Conservation (phyloP, 768 basidiomycete species). For the Podaxis sp. region DNA sequence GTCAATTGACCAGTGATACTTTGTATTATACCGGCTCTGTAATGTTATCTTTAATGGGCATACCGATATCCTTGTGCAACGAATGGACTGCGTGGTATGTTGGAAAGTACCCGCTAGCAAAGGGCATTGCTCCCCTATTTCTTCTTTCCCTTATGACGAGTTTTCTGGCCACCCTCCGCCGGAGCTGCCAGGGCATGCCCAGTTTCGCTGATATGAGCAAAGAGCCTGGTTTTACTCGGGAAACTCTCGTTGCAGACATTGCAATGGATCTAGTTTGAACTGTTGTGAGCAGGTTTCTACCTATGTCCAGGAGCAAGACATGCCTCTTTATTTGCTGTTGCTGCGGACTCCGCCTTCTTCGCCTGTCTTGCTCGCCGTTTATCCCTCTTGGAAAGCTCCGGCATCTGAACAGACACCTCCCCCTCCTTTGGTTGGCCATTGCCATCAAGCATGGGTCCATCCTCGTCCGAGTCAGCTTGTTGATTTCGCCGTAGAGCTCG, state of each 20-base stretch:
- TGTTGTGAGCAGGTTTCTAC: background rate
- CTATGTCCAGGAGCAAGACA: constrained; percentile 3
- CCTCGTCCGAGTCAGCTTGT: constrained; percentile 6
- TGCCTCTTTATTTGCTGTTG: constrained; percentile 25
- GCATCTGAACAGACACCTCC: background rate
- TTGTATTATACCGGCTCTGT: background rate
- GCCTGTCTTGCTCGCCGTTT: constrained; percentile 77
- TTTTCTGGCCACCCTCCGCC: constrained; percentile 25
- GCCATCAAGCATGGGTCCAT: background rate
- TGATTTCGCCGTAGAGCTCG: constrained; percentile 14
- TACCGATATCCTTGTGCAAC: background rate
- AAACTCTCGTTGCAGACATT: constrained; percentile 70
- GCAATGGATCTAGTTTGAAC: constrained; percentile 44
- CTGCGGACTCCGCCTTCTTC: constrained; percentile 55
- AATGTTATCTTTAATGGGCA: background rate
- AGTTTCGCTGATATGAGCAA: constrained; percentile 66
- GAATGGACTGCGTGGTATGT: background rate
- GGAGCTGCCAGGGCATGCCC: constrained; percentile 64
- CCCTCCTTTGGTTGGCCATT: constrained; percentile 1
- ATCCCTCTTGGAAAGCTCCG: constrained; percentile 67
- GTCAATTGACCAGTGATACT: background rate
- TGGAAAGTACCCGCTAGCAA: background rate
- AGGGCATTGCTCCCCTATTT: constrained; percentile 21
- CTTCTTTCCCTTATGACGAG: constrained; percentile 37
- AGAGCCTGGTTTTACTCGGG: constrained; percentile 70